Base-by-base conservation (phyloP, 2,329 filamentous ascomycete genomes). In the Myrmaecium sp. region DNA sequence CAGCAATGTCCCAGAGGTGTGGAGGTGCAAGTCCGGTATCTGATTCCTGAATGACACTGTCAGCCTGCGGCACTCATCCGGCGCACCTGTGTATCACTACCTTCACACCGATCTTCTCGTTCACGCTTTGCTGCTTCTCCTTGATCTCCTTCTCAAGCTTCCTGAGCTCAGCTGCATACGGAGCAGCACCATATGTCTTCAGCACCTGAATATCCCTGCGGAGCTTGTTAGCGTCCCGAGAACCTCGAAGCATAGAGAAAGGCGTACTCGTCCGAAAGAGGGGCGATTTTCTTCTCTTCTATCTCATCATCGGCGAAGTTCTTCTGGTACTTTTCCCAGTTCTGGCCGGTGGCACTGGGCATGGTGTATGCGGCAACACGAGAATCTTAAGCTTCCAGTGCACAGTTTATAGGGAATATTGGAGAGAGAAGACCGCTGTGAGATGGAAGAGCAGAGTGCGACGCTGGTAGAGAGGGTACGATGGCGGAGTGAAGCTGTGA, bases 61-160 rank as follows among this genome's bases (percentile, higher is more conserved):
- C n/a, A n/a, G n/a, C n/a, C n/a, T 18, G 13, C 13, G n/a, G 10
- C n/a, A 20, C 3, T 18, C n/a, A 21, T 10, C n/a, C n/a, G 13
- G 18, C 17, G 14, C 8, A 6, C 4, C 16, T 5, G 20, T 21
- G 19, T 10, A n/a, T 17, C 23, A 25, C 19, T 62, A 74, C 70
- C 64, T 81, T 82, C 43, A 81, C 74, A 30, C 74, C 89, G 42
- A 98, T 95, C 70, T 98, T 98, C 61, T 98, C 89, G 42, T 98
- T 92, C 34, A 98, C 86, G 35, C 83, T 93, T 46, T 81, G 78
- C 58, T 98, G 89, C 57, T 92, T 92, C 55, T 98, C 89, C 57
- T 95, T 98, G 66, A 98, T 95, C 60, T 94, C 80, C 57, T 95
- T 92, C 60, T 98, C 89, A 36, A 98, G 77, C 61, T 89, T 91